phyloP scores from a whole-genome alignment of 352 stramenopile species.

The Globisporangium heterothallicum region DNA sequence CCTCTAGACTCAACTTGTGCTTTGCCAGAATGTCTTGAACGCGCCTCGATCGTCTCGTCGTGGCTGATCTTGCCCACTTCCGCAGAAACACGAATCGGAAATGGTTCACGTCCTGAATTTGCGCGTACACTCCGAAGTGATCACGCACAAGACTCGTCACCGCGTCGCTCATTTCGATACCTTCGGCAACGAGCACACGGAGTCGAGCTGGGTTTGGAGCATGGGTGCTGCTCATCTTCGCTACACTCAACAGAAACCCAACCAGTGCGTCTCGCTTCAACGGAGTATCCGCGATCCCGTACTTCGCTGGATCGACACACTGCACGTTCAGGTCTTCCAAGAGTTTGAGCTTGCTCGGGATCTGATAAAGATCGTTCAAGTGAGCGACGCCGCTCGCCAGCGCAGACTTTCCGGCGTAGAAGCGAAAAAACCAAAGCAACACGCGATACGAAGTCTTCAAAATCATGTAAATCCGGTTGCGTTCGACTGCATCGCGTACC shows the following conservation, averaged over 20 bases:
- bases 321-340: slow-evolving; percentile 59
- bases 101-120: slow-evolving; percentile 57
- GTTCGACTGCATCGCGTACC: slow-evolving; percentile 62
- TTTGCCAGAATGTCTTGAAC: slow-evolving; percentile 25
- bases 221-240: slow-evolving; percentile 42
- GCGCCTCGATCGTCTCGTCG: background rate
- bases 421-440: slow-evolving; percentile 59
- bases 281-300: slow-evolving; percentile 39
- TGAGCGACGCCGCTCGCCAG: slow-evolving; percentile 14
- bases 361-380: slow-evolving; percentile 31
- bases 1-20: slow-evolving; percentile 25
- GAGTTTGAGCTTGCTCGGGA: slow-evolving; percentile 41
- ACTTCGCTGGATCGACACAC: slow-evolving; percentile 38
- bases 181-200: slow-evolving; percentile 38
- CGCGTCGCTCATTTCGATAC: slow-evolving; percentile 54
- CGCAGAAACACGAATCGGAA: slow-evolving; percentile 53
- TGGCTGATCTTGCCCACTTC: slow-evolving; percentile 4
- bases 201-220: slow-evolving; percentile 25
- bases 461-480: slow-evolving; percentile 41
- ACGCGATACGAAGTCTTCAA: slow-evolving; percentile 48
- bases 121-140: slow-evolving; percentile 49
- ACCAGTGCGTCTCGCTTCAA: slow-evolving; percentile 44
- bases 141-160: slow-evolving; percentile 44
- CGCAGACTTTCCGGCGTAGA: slow-evolving; percentile 31
- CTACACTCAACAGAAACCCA: slow-evolving; percentile 39